A percentile compares a stretch with the other conserved stretches of the same genome.
Conservation (phyloP, 108 stramenopile species). For the Pseudonitzschia delicatissima region DNA sequence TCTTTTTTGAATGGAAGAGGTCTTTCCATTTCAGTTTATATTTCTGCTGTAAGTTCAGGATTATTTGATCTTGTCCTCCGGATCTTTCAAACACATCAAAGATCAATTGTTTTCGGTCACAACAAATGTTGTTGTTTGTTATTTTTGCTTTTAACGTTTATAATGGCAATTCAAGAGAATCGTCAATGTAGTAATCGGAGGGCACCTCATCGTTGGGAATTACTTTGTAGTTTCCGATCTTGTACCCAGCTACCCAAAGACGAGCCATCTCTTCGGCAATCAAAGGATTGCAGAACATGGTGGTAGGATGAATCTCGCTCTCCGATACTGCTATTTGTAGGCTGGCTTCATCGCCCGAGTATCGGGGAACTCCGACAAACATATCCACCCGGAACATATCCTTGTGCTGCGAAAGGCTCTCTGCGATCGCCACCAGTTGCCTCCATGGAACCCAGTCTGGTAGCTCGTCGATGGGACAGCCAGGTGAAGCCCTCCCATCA, state of each 20-base stretch:
- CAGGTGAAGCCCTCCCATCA: conserved; percentile 5
- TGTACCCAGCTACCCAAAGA: conserved; percentile 24
- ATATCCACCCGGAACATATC: conserved; percentile 18
- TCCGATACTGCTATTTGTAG: background rate
- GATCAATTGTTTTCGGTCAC: too few species aligned
- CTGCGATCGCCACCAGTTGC: conserved; percentile 14
- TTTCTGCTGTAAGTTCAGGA: too few species aligned
- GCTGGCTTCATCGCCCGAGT: background rate
- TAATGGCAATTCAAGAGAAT: background rate
- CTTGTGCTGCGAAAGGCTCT: conserved; percentile 13
- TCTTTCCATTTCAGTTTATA: too few species aligned
- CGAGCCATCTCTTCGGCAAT: conserved; percentile 20
- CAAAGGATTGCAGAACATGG: conserved; percentile 10
- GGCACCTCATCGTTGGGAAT: conserved; percentile 21
- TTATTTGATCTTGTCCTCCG: too few species aligned
- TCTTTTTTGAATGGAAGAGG: too few species aligned
- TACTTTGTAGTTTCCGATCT: conserved; percentile 3
- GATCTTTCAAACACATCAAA: too few species aligned
- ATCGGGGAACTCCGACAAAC: conserved; percentile 14
- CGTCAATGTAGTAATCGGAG: background rate
- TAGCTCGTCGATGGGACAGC: background rate
- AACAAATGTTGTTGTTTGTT: too few species aligned
- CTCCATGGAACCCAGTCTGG: conserved; percentile 25
- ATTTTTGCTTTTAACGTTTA: too few species aligned
- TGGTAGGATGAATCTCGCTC: conserved; percentile 9